phyloP scores from a whole-genome alignment of 2,329 filamentous ascomycete species.

The Pestalotiopsis sp. region DNA sequence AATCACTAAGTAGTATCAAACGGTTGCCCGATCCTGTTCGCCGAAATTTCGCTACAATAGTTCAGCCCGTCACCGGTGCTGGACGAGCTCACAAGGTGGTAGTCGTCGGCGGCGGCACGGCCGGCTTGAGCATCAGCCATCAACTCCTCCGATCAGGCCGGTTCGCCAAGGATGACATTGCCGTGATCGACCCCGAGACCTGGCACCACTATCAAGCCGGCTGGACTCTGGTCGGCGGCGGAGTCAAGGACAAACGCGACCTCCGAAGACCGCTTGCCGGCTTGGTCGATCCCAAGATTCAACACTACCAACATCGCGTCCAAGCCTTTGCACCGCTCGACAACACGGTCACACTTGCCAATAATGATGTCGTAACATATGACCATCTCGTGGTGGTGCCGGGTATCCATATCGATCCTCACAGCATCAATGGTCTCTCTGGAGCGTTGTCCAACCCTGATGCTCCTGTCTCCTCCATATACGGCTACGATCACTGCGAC shows the following conservation, averaged over 20 bases:
- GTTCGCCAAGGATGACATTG: constrained; percentile 35
- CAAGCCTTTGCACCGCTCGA: constrained; percentile 36
- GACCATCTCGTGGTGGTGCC: constrained; percentile 41
- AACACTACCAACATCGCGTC: constrained; percentile 36
- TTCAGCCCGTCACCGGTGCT: constrained; percentile 46
- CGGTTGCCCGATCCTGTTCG: too few species aligned
- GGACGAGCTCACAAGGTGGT: not conserved
- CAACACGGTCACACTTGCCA: constrained; percentile 35
- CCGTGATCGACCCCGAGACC: constrained; percentile 37
- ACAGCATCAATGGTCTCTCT: constrained; percentile 33
- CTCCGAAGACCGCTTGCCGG: constrained; percentile 30
- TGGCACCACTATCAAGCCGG: constrained; percentile 39
- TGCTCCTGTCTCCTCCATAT: constrained; percentile 38
- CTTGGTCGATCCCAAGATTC: constrained; percentile 35
- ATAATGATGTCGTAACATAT: constrained; percentile 37
- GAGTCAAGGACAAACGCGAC: constrained; percentile 30
- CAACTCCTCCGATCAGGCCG: constrained; percentile 55
- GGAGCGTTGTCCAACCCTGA: constrained; percentile 34
- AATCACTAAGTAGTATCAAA: too few species aligned
- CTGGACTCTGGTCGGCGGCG: constrained; percentile 40
- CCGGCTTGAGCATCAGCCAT: constrained; percentile 66
- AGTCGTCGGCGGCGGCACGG: constrained; percentile 47
- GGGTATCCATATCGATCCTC: constrained; percentile 37
- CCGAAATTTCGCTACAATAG: constrained; percentile 13
- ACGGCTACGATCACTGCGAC: constrained; percentile 35